phyloP scores from a whole-genome alignment of 2,329 filamentous ascomycete genomes.

The Neospermospora avenae region DNA sequence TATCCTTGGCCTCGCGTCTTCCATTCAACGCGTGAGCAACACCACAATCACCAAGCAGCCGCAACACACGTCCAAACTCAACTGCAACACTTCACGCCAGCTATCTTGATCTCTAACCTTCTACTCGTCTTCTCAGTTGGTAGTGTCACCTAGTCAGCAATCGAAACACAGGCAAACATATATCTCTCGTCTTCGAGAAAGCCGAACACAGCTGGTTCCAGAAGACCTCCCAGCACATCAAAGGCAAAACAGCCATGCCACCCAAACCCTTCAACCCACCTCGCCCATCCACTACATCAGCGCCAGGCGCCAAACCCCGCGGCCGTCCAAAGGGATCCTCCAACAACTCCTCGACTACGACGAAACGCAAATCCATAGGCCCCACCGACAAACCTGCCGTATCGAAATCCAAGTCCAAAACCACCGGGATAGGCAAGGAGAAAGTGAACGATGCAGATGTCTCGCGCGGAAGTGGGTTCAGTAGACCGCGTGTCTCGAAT shows the following conservation, averaged over 20 bases:
- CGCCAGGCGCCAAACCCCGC: conserved; percentile 10
- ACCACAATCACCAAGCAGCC: neutral
- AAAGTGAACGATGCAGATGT: neutral
- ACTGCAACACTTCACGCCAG: neutral
- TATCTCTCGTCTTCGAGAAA: too few relatives aligned
- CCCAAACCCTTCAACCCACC: conserved; percentile 35
- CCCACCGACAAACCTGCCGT: neutral
- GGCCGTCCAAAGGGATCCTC: conserved; percentile 15
- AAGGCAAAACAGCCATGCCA: conserved; percentile 22
- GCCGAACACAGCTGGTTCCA: too few relatives aligned
- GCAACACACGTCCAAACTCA: neutral
- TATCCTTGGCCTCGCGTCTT: neutral
- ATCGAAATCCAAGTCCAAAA: conserved; percentile 4
- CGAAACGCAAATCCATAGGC: conserved; percentile 5
- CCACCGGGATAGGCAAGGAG: neutral
- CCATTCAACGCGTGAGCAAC: neutral
- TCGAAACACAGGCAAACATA: neutral
- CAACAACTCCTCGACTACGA: neutral
- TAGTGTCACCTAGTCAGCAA: neutral
- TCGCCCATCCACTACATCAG: conserved; percentile 17
- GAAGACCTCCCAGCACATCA: too few relatives aligned
- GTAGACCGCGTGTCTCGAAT: conserved; percentile 1
- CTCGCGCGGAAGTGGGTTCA: neutral
- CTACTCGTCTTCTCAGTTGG: too few relatives aligned
- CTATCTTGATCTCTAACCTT: too few relatives aligned